phyloP scores from a whole-genome alignment of 495 filamentous ascomycete genomes.

The Xylaria acuta region DNA sequence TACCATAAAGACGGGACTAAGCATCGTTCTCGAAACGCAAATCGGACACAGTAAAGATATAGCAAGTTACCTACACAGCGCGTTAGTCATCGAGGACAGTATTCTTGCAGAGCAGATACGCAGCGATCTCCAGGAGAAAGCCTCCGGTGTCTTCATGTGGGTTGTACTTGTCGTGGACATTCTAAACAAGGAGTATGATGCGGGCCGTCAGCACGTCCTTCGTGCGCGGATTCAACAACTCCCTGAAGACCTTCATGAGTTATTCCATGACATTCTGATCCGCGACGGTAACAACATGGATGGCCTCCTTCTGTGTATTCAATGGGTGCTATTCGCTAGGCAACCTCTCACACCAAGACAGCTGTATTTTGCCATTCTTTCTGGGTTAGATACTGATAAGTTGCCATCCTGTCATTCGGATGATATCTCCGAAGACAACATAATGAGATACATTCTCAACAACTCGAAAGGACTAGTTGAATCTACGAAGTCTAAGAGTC shows the following conservation, averaged over 20 bases:
- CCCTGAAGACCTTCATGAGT: neutral
- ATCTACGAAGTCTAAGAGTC: neutral
- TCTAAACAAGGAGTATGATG: slow-evolving; percentile 47
- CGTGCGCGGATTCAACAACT: neutral
- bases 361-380: neutral
- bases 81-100: neutral
- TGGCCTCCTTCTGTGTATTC: neutral
- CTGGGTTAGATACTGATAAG: neutral
- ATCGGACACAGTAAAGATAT: neutral
- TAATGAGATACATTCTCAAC: neutral
- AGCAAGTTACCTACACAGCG: neutral
- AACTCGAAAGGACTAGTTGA: neutral
- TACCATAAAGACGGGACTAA: slow-evolving; percentile 39
- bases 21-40: slow-evolving; percentile 34
- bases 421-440: neutral
- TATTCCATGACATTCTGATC: neutral
- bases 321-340: neutral
- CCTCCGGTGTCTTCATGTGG: slow-evolving; percentile 58
- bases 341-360: neutral
- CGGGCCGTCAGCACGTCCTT: neutral
- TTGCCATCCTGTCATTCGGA: neutral
- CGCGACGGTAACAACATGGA: neutral
- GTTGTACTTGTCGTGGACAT: slow-evolving; percentile 54
- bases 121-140: slow-evolving; percentile 44
- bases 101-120: slow-evolving; percentile 39